Conservation (phyloP, 2,329 filamentous ascomycete species). For the Penicillium sp. region DNA sequence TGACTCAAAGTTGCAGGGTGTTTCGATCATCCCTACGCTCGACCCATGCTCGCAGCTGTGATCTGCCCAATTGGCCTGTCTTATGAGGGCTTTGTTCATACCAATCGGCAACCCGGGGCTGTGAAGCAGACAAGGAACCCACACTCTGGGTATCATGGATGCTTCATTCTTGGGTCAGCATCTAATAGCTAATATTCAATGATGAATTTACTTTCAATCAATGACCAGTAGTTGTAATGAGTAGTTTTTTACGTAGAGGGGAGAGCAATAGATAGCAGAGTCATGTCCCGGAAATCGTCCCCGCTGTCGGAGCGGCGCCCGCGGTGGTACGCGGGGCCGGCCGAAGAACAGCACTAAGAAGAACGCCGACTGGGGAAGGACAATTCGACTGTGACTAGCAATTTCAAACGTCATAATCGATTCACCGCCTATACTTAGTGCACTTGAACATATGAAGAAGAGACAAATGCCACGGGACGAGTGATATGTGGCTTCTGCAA, state of each 20-base stretch:
- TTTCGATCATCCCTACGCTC: neutral
- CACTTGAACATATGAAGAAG: too few species aligned
- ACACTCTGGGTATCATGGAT: neutral
- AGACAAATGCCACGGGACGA: too few species aligned
- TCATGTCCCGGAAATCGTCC: neutral
- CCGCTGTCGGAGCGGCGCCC: neutral
- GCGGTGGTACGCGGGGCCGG: neutral
- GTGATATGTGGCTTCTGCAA: too few species aligned
- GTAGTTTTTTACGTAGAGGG: neutral
- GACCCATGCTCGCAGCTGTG: conserved; percentile 10
- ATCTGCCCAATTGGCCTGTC: neutral
- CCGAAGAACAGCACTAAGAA: neutral
- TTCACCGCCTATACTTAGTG: too few species aligned
- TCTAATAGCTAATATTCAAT: neutral
- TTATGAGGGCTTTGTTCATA: conserved; percentile 6
- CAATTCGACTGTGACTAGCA: too few species aligned
- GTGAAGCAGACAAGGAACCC: conserved; percentile 1
- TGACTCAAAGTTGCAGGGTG: neutral
- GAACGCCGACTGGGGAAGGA: neutral
- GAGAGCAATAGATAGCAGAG: neutral
- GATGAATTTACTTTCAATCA: neutral
- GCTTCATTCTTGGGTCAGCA: neutral
- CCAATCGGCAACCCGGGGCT: neutral
- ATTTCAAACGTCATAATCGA: too few species aligned
- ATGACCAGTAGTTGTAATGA: neutral